Evolutionary conservation across 306 rosid genomes (phyloP).

Genomic region (Glycine soja): DNA sequence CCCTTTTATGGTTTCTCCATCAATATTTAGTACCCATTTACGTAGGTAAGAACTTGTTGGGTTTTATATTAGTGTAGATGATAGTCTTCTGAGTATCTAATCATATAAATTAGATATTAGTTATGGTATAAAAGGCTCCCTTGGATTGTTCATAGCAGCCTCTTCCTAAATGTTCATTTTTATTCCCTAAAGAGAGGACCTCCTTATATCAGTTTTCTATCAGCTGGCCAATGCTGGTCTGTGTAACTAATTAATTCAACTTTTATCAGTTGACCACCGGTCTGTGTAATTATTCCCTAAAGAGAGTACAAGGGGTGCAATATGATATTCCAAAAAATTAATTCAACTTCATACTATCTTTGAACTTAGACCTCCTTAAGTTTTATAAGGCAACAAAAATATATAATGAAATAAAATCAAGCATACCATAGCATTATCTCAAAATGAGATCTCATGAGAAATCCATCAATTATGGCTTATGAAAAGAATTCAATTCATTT

Average conservation of each 20-base stretch:
- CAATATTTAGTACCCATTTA: not conserved
- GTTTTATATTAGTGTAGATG: not conserved
- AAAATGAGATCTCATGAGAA: constrained; percentile 23
- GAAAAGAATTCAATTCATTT: not conserved
- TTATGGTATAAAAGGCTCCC: too few relatives aligned
- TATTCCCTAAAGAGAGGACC: too few relatives aligned
- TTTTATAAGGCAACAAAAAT: not conserved
- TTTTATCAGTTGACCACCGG: too few relatives aligned
- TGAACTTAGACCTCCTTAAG: not conserved
- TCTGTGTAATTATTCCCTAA: too few relatives aligned
- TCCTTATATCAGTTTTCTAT: too few relatives aligned
- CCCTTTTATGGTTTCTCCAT: not conserved
- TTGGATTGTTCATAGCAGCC: too few relatives aligned
- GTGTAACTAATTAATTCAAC: too few relatives aligned
- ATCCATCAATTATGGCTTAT: not conserved
- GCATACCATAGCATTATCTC: constrained; percentile 15
- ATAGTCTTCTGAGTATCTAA: not conserved
- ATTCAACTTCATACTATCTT: not conserved
- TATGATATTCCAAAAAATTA: too few relatives aligned
- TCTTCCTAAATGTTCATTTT: too few relatives aligned
- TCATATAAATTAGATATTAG: not conserved
- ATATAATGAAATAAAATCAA: not conserved
- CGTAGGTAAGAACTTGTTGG: not conserved
- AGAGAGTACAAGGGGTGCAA: too few relatives aligned
- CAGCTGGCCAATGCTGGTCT: too few relatives aligned